phyloP scores from a whole-genome alignment of 306 rosid genomes.

The Acmispon strigosus region DNA sequence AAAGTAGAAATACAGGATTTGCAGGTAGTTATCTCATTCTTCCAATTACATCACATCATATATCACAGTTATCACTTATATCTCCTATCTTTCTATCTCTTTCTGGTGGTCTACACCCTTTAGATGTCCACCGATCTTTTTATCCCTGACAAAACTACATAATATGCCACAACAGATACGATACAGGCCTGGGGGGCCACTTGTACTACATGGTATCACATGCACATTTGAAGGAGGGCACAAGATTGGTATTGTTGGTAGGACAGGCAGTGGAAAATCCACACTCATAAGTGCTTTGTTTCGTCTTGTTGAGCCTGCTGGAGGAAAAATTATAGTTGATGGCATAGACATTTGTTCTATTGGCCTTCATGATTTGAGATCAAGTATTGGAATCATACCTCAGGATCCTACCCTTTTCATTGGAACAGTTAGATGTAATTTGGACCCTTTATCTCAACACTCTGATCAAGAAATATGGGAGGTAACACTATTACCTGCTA shows the following conservation, averaged over 20 bases:
- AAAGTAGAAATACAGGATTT: conserved; percentile 59
- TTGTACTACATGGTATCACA: conserved; percentile 63
- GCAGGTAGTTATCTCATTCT: conserved; percentile 47
- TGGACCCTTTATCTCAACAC: conserved; percentile 63
- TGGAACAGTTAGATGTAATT: conserved; percentile 64
- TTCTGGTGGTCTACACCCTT: too few relatives aligned
- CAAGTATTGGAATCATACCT: conserved; percentile 64
- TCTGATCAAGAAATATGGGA: conserved; percentile 69
- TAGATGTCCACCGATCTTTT: too few relatives aligned
- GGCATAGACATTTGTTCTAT: conserved; percentile 60
- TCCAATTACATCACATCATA: too few relatives aligned
- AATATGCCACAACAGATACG: conserved; percentile 36
- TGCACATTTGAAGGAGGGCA: conserved; percentile 70
- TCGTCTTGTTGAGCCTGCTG: conserved; percentile 64
- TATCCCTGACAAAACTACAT: neutral
- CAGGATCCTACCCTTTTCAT: conserved; percentile 83
- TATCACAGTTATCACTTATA: too few relatives aligned
- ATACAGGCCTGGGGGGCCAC: conserved; percentile 48
- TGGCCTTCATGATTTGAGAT: conserved; percentile 76
- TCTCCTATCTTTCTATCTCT: too few relatives aligned
- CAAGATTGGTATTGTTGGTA: conserved; percentile 69
- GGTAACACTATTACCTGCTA: conserved; percentile 40
- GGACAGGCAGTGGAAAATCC: conserved; percentile 77
- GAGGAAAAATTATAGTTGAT: conserved; percentile 56
- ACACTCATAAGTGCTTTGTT: conserved; percentile 62